Percentiles rank a stretch among this genome's conserved stretches.
Evolutionary conservation across 2,329 filamentous ascomycete genomes (phyloP).

Genomic region (Apiospora saccharicola): DNA sequence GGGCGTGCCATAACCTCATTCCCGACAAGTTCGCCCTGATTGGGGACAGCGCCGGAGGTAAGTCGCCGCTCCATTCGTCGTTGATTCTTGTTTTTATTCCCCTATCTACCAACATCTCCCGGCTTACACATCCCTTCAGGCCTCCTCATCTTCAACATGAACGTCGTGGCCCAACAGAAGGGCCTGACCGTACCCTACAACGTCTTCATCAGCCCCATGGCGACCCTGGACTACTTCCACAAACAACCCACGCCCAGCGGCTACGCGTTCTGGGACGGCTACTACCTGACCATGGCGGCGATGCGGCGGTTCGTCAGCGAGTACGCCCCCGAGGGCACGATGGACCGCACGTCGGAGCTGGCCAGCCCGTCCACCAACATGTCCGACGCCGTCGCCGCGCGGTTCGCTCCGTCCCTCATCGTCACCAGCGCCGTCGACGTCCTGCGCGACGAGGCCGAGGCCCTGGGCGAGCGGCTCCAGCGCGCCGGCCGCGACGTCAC

Average conservation of each 20-base stretch:
- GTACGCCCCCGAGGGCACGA: neutral
- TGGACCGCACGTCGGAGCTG: neutral
- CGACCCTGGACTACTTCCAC: neutral
- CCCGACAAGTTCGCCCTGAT: neutral
- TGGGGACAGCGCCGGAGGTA: conserved; percentile 5
- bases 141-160: neutral
- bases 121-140: neutral
- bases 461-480: conserved; percentile 5
- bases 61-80: no score
- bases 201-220: neutral
- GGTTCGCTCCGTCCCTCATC: conserved; percentile 5
- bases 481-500: neutral
- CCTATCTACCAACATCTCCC: no score
- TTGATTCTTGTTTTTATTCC: no score
- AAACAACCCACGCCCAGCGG: neutral
- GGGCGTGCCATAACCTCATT: neutral
- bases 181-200: neutral
- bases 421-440: neutral
- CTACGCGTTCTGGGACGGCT: neutral
- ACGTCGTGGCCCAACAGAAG: conserved; percentile 1
- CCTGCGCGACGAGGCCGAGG: conserved; percentile 3
- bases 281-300: neutral
- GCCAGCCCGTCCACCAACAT: neutral
- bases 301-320: neutral
- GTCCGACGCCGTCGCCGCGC: neutral